Base-by-base conservation (phyloP, 2,329 filamentous ascomycete species). In the Nemania bipapillata region DNA sequence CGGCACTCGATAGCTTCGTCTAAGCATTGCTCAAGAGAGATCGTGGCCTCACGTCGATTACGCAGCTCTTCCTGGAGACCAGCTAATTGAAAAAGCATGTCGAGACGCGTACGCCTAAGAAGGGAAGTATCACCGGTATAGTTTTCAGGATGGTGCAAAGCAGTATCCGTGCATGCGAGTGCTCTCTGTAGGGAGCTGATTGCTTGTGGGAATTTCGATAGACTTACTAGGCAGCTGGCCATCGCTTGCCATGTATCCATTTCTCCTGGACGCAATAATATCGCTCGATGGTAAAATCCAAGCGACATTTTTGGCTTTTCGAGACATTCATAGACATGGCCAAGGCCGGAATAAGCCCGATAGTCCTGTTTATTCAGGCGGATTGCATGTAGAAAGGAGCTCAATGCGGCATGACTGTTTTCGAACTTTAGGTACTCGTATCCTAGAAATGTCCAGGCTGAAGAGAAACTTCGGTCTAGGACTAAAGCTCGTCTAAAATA, bases 391-490 rank as follows among this genome's bases (percentile, higher is more conserved):
- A 50, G 2, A 50, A 58, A 65, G 37, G 28, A 58, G 22, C 26
- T 37, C 12, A 65, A 5, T 4, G 53, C 54, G 11, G 62, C 62
- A 53, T 58, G 62, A 24, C 7, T 17, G 12, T 59, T 65, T 5
- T 59, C 54, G 3, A 57, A 24, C 24, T 64, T 64, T 4, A 49
- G 40, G n/a, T 64, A 64, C 40, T 64, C 61, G 24, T 58, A 52
- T 53, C 54, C 53, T n/a, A 65, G 54, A n/a, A 59, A 42, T 8
- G 47, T 59, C 62, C 62, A 65, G 28, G 54, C 54, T 52, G 28
- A 15, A 20, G 42, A 42, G 37, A 24, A 65, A 42, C 15, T 59
- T 26, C 54, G 54, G 62, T 65, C 45, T 3, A 52, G 30, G 20
- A n/a, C 1, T 32, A 59, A 24, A 15, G 62, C 62, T 28, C 47